Percentiles rank a stretch among this genome's conserved stretches.
phyloP scores from a whole-genome alignment of 306 rosid species.

The Macrotyloma uniflorum region DNA sequence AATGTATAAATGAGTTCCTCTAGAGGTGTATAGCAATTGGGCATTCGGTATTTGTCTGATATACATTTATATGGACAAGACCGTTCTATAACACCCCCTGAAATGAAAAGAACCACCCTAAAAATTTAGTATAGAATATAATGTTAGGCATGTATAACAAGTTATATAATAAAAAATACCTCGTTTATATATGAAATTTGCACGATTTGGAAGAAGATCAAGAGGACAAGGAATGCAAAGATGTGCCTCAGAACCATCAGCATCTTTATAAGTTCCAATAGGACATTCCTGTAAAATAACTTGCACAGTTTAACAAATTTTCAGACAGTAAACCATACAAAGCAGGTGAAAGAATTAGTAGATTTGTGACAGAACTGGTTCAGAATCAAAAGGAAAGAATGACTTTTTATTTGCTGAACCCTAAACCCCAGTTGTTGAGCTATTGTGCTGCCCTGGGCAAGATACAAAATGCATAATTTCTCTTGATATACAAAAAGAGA shows the following conservation, averaged over 20 bases:
- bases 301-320: slow-evolving; percentile 37
- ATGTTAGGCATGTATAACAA: slow-evolving; percentile 35
- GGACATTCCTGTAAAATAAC: slow-evolving; percentile 85
- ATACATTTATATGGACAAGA: slow-evolving; percentile 87
- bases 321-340: slow-evolving; percentile 20
- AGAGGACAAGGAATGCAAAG: slow-evolving; percentile 93
- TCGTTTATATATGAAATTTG: slow-evolving; percentile 82
- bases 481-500: neutral
- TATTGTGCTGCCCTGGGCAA: neutral
- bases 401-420: neutral
- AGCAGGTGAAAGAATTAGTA: slow-evolving; percentile 30
- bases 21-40: slow-evolving; percentile 92
- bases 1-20: slow-evolving; percentile 95
- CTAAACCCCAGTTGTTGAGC: neutral
- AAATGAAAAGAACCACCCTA: slow-evolving; percentile 44
- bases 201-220: slow-evolving; percentile 92
- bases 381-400: neutral
- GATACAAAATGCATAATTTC: neutral
- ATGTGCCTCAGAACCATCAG: slow-evolving; percentile 74
- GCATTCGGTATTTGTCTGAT: slow-evolving; percentile 93
- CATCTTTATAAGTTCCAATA: slow-evolving; percentile 85
- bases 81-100: slow-evolving; percentile 75
- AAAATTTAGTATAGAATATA: slow-evolving; percentile 20
- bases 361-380: neutral
- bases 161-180: slow-evolving; percentile 56